Percentiles rank a stretch among this genome's conserved stretches.
phyloP scores from a whole-genome alignment of 1,284 basidiomycete species.

The Sutorius eximius region DNA sequence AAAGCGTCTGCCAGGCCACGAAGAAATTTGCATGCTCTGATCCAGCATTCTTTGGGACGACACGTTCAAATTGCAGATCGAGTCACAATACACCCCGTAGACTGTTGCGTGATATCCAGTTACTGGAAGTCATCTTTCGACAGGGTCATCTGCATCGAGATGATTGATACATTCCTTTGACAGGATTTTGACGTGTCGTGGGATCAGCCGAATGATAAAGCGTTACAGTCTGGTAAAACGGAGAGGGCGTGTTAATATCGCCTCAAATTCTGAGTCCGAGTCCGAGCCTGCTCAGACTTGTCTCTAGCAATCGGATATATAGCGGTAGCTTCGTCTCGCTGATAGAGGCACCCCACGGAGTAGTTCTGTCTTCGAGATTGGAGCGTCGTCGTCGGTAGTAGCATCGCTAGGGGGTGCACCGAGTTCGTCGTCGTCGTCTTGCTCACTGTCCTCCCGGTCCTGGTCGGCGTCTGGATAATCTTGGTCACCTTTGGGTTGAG shows the following conservation, averaged over 20 bases:
- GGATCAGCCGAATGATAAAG: too few species aligned
- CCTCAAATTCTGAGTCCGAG: conserved; percentile 33
- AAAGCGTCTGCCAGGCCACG: background rate
- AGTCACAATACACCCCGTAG: background rate
- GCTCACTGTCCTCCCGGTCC: conserved; percentile 30
- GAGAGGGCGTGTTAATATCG: conserved; percentile 27
- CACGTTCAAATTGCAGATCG: too few species aligned
- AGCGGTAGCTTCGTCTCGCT: conserved; percentile 39
- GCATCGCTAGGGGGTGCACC: conserved; percentile 25
- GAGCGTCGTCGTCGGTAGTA: conserved; percentile 28
- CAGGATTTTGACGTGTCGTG: too few species aligned
- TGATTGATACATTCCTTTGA: too few species aligned
- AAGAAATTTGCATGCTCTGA: background rate
- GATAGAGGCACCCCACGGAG: conserved; percentile 45
- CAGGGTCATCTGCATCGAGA: background rate
- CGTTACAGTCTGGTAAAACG: conserved; percentile 9
- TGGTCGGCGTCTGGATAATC: conserved; percentile 31
- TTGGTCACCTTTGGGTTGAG: conserved; percentile 41
- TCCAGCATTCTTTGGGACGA: too few species aligned
- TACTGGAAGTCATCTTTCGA: background rate
- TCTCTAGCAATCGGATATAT: conserved; percentile 25
- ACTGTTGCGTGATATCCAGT: too few species aligned
- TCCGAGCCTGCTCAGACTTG: conserved; percentile 27
- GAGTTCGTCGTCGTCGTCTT: conserved; percentile 34
- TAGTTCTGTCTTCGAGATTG: conserved; percentile 33